Base-by-base conservation (phyloP, 257 asterid genomes). In the Solanum appendiculatum region DNA sequence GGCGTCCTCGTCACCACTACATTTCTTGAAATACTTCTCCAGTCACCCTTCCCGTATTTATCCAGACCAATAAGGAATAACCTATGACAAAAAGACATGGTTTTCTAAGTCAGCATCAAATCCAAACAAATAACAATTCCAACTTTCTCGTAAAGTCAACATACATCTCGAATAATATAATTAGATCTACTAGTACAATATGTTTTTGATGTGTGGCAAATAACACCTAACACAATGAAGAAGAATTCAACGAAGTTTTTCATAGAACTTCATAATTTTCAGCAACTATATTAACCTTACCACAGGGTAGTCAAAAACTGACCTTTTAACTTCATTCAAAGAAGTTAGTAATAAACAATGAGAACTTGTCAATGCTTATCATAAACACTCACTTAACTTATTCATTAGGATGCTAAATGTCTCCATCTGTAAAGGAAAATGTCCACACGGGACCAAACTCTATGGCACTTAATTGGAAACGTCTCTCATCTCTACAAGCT, bases 21-120 rank as follows among this genome's bases (percentile, higher is more conserved):
- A 2, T 96, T 95, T 86, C 99, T 93, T n/a, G 99, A 96, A 31
- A 96, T 96, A 91, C 99, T 96, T 87, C 99, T 93, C 99, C 99
- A 96, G 70, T 96, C 99, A 8, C 99, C 99, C 88, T 93, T 96
- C 11, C 98, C 99, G 13, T 93, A 96, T 84, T 66, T 89, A 1
- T 92, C 92, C 1, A 96, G 98, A 48, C 99, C 99, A 39, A 86
- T 46, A 27, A 96, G 91, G 88, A 96, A 96, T 88, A 91, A 85
- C 93, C 98, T 96, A 89, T 44, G 54, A 86, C 58, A 85, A 78
- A 44, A 42, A 63, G 12, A 4, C 27, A 34, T 48, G 37, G 56
- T 46, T 11, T 69, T 23, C 25, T 34, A 89, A 40, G 36, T 36
- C n/a, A 51, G 23, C 60, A 16, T 51, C 60, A 21, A 27, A 77